phyloP scores from a whole-genome alignment of 768 basidiomycete genomes.

The Melanogaster broomeanus region DNA sequence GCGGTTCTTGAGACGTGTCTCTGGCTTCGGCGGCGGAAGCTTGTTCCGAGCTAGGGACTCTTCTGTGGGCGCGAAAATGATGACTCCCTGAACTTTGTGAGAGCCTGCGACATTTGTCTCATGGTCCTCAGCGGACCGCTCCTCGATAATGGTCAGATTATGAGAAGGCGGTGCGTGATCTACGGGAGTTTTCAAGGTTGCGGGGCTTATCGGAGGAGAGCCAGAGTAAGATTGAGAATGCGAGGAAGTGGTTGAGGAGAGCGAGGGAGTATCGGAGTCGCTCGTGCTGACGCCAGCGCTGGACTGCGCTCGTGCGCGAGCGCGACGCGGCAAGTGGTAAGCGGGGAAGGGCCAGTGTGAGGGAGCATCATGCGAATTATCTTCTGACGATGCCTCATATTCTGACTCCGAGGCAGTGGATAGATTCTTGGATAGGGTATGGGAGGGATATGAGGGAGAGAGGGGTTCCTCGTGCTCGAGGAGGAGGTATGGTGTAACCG shows the following conservation, averaged over 20 bases:
- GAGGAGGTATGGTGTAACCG: conserved; percentile 24
- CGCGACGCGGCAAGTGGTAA: conserved; percentile 38
- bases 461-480: conserved; percentile 33
- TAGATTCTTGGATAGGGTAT: conserved; percentile 6
- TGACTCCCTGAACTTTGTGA: conserved; percentile 25
- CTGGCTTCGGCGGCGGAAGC: conserved; percentile 1
- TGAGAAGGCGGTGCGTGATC: conserved; percentile 26
- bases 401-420: conserved; percentile 37
- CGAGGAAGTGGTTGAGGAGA: conserved; percentile 40
- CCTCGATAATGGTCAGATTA: conserved; percentile 42
- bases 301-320: conserved; percentile 26
- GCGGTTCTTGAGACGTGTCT: conserved; percentile 24
- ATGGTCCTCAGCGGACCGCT: conserved; percentile 28
- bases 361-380: conserved; percentile 22
- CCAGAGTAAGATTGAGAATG: conserved; percentile 30
- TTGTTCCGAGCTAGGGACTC: conserved; percentile 22
- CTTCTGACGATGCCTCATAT: conserved; percentile 31
- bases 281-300: conserved; percentile 32
- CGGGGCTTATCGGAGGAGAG: conserved; percentile 36
- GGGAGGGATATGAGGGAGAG: conserved; percentile 24
- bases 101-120: conserved; percentile 1
- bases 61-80: conserved; percentile 21
- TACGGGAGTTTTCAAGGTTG: conserved; percentile 32
- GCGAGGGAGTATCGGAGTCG: conserved; percentile 51
- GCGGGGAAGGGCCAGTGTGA: conserved; percentile 17